These are phyloP conservation scores for Zymoseptoria passerinii DNA, from an alignment of 2,329 filamentous ascomycete species.

Conservation along the genomic window DNA sequence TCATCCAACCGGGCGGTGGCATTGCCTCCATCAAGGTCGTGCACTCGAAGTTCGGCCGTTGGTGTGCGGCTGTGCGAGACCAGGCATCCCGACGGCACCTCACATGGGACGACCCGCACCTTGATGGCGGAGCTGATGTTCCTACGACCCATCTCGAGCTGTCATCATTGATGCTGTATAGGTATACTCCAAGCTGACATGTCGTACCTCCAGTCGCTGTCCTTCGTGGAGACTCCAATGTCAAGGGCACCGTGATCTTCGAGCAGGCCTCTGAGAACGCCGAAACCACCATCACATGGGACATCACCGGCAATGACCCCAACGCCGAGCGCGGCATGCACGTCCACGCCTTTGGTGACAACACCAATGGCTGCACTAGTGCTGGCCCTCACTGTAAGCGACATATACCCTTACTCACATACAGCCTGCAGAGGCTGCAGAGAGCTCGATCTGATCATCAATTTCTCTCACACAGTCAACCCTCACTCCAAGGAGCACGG, in stretches of 20 bases:
- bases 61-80: conserved; percentile 3
- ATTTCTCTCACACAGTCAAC: conserved; percentile 62
- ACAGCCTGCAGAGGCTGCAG: no score
- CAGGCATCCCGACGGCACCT: background rate
- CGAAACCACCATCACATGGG: conserved; percentile 81
- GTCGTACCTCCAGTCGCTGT: conserved; percentile 63
- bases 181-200: conserved; percentile 7
- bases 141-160: background rate
- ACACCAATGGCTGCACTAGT: conserved; percentile 99
- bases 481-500: conserved; percentile 88
- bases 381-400: conserved; percentile 90
- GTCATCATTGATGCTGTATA: background rate
- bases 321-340: conserved; percentile 98
- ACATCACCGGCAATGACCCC: conserved; percentile 85
- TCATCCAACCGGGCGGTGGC: conserved; percentile 11
- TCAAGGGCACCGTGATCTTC: conserved; percentile 89
- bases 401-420: no score
- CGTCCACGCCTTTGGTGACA: conserved; percentile 98
- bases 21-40: conserved; percentile 18
- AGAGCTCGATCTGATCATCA: conserved; percentile 3
- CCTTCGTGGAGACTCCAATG: conserved; percentile 94
- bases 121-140: conserved; percentile 1
- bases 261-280: conserved; percentile 78
- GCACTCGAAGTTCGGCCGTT: background rate
- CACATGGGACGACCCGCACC: background rate